phyloP scores from a whole-genome alignment of 2,329 filamentous ascomycete species.

The Aspergillus ruber region DNA sequence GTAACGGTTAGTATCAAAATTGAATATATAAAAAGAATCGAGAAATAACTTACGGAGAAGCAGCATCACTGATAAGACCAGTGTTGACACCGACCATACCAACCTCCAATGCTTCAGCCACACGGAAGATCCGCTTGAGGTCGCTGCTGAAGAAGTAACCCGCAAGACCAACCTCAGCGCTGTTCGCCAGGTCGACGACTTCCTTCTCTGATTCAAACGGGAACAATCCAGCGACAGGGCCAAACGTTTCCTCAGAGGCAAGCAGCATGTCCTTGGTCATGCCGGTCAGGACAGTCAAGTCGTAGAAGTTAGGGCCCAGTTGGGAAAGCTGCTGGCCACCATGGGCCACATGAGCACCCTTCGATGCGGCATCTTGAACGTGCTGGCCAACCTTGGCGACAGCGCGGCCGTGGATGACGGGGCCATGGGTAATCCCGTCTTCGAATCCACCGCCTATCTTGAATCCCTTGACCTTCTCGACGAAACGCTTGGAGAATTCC shows the following conservation, averaged over 20 bases:
- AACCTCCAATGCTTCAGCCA: constrained; percentile 52
- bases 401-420: constrained; percentile 69
- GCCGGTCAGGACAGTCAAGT: constrained; percentile 80
- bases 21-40: not conserved
- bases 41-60: constrained; percentile 38
- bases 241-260: constrained; percentile 86
- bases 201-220: constrained; percentile 83
- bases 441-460: constrained; percentile 43
- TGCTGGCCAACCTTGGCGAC: constrained; percentile 72
- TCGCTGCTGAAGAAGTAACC: constrained; percentile 83
- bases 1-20: constrained; percentile 12
- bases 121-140: constrained; percentile 52
- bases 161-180: constrained; percentile 76
- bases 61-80: constrained; percentile 53
- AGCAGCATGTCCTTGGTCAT: constrained; percentile 83
- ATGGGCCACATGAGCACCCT: constrained; percentile 67
- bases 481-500: constrained; percentile 50
- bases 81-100: constrained; percentile 63
- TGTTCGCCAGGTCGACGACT: constrained; percentile 77
- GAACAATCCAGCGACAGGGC: constrained; percentile 85
- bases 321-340: constrained; percentile 70
- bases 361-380: constrained; percentile 68
- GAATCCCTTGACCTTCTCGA: constrained; percentile 46
- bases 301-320: constrained; percentile 78
- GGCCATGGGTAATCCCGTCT: constrained; percentile 42